phyloP scores from a whole-genome alignment of 139 green algal species.

The Micractinium conductrix region DNA sequence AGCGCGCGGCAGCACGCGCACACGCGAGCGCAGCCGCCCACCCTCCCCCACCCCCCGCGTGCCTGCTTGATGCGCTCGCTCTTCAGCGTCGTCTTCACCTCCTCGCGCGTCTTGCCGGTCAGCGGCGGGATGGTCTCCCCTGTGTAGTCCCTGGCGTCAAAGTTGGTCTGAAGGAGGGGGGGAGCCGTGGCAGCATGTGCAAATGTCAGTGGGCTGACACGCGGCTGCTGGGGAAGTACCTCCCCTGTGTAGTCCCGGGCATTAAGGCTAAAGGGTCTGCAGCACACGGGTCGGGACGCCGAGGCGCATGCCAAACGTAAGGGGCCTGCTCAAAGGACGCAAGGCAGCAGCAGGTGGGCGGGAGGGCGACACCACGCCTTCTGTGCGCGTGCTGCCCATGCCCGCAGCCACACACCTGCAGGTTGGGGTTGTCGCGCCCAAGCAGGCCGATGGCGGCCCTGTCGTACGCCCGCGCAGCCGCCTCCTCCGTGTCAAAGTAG shows the following conservation, averaged over 20 bases:
- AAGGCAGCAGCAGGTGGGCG: too few species aligned
- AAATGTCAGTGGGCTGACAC: too few species aligned
- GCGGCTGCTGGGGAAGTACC: too few species aligned
- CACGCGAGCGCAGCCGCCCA: background rate
- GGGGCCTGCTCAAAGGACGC: too few species aligned
- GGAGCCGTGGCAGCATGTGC: too few species aligned
- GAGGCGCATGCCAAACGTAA: too few species aligned
- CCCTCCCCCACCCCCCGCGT: background rate
- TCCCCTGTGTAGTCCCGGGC: too few species aligned
- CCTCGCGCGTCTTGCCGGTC: slow-evolving; percentile 70
- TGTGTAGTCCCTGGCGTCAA: slow-evolving; percentile 43
- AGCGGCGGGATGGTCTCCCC: slow-evolving; percentile 52
- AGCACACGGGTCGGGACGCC: too few species aligned
- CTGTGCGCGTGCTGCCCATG: background rate
- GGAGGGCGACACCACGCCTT: too few species aligned
- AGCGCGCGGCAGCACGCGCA: background rate
- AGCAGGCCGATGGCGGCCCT: slow-evolving; percentile 76
- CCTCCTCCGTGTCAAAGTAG: slow-evolving; percentile 73
- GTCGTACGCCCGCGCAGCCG: slow-evolving; percentile 68
- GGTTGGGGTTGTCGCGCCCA: slow-evolving; percentile 56
- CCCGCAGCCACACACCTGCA: slow-evolving; percentile 31
- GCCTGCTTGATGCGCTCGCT: slow-evolving; percentile 73
- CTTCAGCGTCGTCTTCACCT: slow-evolving; percentile 79
- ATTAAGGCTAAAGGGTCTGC: too few species aligned
- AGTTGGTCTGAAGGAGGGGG: slow-evolving; percentile 42